These are phyloP conservation scores for Metschnikowia anglica DNA, from an alignment of 805 yeast genomes.

Conservation along the genomic window DNA sequence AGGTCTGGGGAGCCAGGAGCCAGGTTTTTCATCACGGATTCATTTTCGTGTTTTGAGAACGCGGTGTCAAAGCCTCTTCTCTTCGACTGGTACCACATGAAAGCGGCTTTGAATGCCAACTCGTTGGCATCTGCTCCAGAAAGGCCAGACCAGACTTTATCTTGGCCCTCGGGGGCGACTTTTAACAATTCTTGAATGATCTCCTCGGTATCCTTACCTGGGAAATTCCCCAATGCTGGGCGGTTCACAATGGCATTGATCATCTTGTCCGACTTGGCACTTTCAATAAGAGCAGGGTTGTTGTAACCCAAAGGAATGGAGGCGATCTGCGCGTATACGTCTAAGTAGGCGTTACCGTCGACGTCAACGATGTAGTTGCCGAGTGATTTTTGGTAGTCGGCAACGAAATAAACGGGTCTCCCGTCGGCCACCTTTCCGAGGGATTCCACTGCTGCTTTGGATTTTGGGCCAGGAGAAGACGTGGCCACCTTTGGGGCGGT, in stretches of 20 bases:
- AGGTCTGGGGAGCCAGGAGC: conserved; percentile 89
- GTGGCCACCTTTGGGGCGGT: conserved; percentile 60
- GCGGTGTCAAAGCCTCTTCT: conserved; percentile 62
- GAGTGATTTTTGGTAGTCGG: conserved; percentile 68
- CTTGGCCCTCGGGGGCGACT: conserved; percentile 78
- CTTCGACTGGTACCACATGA: conserved; percentile 70
- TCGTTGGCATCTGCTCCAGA: conserved; percentile 90
- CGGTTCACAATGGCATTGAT: conserved; percentile 73
- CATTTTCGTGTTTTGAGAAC: conserved; percentile 68
- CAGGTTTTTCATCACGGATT: conserved; percentile 72
- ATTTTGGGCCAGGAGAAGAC: conserved; percentile 77
- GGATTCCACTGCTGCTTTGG: conserved; percentile 49
- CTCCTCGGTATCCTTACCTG: conserved; percentile 60
- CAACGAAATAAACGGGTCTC: conserved; percentile 70
- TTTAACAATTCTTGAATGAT: conserved; percentile 50
- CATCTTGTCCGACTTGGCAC: conserved; percentile 70
- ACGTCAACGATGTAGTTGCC: conserved; percentile 82
- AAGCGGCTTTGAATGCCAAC: conserved; percentile 85
- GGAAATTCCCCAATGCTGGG: conserved; percentile 68
- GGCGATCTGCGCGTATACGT: conserved; percentile 80
- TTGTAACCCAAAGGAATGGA: conserved; percentile 85
- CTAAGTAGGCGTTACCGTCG: conserved; percentile 74
- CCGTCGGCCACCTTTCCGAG: conserved; percentile 67
- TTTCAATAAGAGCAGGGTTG: conserved; percentile 70
- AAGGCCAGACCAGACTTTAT: conserved; percentile 72